phyloP scores from a whole-genome alignment of 2,329 filamentous ascomycete species.

The Fusarium albosuccineum region DNA sequence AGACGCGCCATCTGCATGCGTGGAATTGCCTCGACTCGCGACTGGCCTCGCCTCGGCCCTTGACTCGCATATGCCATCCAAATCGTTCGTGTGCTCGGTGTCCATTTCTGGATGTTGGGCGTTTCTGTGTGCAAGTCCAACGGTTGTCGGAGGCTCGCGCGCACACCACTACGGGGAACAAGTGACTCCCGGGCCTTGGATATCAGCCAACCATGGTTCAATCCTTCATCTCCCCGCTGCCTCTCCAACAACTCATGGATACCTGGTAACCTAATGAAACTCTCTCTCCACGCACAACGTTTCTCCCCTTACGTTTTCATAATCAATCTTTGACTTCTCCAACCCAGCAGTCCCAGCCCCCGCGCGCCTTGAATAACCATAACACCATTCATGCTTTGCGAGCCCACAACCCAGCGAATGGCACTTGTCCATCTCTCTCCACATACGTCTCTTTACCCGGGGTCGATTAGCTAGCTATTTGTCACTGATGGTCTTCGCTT shows the following conservation, averaged over 20 bases:
- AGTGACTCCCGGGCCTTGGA: not conserved
- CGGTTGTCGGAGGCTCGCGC: not conserved
- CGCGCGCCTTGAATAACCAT: conserved; percentile 36
- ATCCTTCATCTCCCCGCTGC: not conserved
- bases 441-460: conserved; percentile 10
- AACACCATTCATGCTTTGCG: conserved; percentile 39
- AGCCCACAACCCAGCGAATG: conserved; percentile 19
- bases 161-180: not conserved
- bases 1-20: conserved; percentile 6
- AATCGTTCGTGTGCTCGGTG: conserved; percentile 1
- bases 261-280: not conserved
- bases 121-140: not conserved
- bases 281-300: not conserved
- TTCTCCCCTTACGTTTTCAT: not conserved
- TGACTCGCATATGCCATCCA: not conserved
- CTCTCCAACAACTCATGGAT: conserved; percentile 14
- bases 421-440: conserved; percentile 19
- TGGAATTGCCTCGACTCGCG: conserved; percentile 3
- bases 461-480: conserved; percentile 17
- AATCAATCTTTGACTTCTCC: conserved; percentile 2
- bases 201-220: conserved; percentile 1
- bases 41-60: not conserved
- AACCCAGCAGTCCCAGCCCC: not conserved
- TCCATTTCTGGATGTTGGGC: conserved; percentile 8
- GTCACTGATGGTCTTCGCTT: not conserved